Evolutionary conservation across 768 basidiomycete species (phyloP), one percentile per base, ranked within the genome.

Genomic region (Pleurotus tuber-regium): DNA sequence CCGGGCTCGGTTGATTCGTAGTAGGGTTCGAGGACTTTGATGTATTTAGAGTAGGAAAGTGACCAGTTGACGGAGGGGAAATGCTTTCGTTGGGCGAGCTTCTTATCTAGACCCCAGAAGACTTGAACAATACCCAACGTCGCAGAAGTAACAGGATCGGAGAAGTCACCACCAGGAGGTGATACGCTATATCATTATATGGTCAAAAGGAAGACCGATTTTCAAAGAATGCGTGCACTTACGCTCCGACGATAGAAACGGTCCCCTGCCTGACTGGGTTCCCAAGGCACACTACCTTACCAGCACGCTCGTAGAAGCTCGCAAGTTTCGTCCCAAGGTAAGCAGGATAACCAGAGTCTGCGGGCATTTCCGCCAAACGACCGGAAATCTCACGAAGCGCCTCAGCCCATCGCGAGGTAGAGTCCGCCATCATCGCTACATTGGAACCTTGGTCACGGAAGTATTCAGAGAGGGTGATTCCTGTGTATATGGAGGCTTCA

Each of bases 31-130:
- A 98, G 82, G 8, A 94, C 85, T 65, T 94, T 95, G 56, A 87
- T 89, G 71, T 99, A 98, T 69, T 99, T 99, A 53, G 97, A 98
- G 70, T 98, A 98, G 8, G 97, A 99, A n/a, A 97, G 74, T 58
- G 87, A 97, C 97, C 97, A 99, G 73, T 99, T 98, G 68, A 99
- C 96, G n/a, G 95, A 97, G 1, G 97, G 97, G 80, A 99, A 99
- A 67, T 99, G 95, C 70, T 99, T 98, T 56, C 96, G 83, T 67
- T 98, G 97, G 2, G 97, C 97, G 53, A 98, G 84, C 66, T 96
- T 94, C 84, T 99, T 99, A 74, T 98, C 97, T 23, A 99, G 82
- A 68, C 97, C 97, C 97, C 97, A 99, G 82, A 99, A 99, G 58
- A 98, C 97, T 64, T 98, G 97, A 8, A 99, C 97, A 64, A 99